Evolutionary conservation across 192 early-diverging fungal species (phyloP), one percentile per base, ranked within the genome.

Genomic region (Podila epicladia): DNA sequence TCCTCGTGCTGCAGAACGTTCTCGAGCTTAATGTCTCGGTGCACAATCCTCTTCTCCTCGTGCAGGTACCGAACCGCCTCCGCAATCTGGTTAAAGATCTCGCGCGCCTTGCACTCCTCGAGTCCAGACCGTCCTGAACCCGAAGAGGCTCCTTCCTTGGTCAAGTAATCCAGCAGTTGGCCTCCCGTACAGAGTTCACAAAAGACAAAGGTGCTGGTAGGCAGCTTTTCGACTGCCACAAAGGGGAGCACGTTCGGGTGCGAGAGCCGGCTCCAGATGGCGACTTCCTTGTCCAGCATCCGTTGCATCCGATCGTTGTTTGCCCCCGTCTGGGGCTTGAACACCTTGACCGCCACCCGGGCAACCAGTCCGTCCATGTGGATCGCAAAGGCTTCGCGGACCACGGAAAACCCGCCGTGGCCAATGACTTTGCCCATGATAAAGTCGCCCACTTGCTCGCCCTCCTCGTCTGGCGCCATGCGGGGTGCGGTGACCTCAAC

Each of bases 21-120:
- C 68, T 99, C 97, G 24, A 95, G 88, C 77, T 99, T 99, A 67
- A 99, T 85, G 75, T 99, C 97, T 9, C 94, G 88, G 83, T 99
- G 97, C 11, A 89, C 89, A 62, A 95, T 86, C 22, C 90, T 88
- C 49, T 89, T 86, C 65, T 90, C 84, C 49, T 85, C 65, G 84
- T 99, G 98, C 69, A 98, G 64, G 75, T 99, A 97, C 19, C 86
- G 69, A 0, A 99, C 75, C n/a, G 92, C 95, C 2, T 86, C 82
- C 5, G 86, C 91, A 7, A 97, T 58, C 82, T 98, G 94, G 7
- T 82, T 78, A 73, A 98, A 96, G 51, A 96, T 82, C 26, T 55
- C 71, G 17, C 83, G 68, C 0, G 89, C 90, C 19, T 84, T 31
- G 38, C 67, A 67, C 76, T 95, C 91, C 9, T 78, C 45, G 32